These are phyloP conservation scores for Ambrosia trifida DNA, from an alignment of 129 eudicot genomes.

Conservation along the genomic window DNA sequence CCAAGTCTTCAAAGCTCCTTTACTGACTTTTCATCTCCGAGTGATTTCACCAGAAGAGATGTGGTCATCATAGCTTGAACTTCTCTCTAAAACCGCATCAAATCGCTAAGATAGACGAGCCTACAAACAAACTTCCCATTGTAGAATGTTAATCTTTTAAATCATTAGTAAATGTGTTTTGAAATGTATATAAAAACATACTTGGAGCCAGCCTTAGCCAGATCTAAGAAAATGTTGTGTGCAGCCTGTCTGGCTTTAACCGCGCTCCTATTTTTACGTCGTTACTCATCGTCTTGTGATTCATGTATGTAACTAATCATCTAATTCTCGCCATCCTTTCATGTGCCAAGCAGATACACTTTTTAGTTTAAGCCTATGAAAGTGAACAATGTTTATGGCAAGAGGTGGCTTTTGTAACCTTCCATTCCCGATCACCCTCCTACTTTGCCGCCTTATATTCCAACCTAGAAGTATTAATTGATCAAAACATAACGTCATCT, in stretches of 20 bases:
- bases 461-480: too few relatives aligned
- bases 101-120: constrained; percentile 49
- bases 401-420: too few relatives aligned
- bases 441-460: too few relatives aligned
- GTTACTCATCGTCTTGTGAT: constrained; percentile 48
- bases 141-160: neutral
- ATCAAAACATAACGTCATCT: too few relatives aligned
- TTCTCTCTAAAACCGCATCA: constrained; percentile 55
- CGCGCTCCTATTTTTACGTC: constrained; percentile 63
- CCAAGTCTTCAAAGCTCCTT: constrained; percentile 58
- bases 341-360: too few relatives aligned
- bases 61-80: constrained; percentile 55
- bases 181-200: constrained; percentile 29
- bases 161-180: neutral
- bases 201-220: constrained; percentile 67
- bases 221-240: constrained; percentile 68
- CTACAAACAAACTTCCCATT: constrained; percentile 36
- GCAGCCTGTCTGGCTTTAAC: constrained; percentile 73
- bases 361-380: too few relatives aligned
- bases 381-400: too few relatives aligned
- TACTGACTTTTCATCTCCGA: constrained; percentile 51
- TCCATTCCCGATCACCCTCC: too few relatives aligned
- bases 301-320: constrained; percentile 52
- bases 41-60: constrained; percentile 43
- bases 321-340: too few relatives aligned